phyloP scores from a whole-genome alignment of 2,329 filamentous ascomycete genomes.

The Sporothrix brasiliensis region DNA sequence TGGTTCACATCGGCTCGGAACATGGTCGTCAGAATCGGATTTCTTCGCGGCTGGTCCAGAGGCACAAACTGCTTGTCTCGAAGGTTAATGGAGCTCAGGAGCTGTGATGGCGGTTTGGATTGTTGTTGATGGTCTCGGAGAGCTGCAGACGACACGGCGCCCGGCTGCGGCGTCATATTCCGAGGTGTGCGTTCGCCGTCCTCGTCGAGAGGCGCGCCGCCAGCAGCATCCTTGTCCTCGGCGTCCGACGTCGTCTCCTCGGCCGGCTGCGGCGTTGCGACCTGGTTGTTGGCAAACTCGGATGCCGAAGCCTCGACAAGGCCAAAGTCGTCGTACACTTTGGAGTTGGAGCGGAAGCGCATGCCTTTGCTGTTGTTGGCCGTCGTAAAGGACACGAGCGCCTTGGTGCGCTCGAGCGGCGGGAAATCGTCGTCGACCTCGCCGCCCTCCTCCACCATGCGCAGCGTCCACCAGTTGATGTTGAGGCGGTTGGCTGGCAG shows the following conservation, averaged over 20 bases:
- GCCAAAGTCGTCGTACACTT: conserved; percentile 80
- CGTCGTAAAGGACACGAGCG: conserved; percentile 77
- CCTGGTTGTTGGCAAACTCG: conserved; percentile 70
- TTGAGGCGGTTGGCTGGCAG: conserved; percentile 68
- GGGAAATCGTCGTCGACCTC: conserved; percentile 87
- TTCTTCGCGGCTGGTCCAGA: conserved; percentile 49
- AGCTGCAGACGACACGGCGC: background rate
- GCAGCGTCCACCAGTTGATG: conserved; percentile 79
- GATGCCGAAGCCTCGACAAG: conserved; percentile 71
- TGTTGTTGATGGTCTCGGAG: background rate
- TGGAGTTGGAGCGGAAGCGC: conserved; percentile 70
- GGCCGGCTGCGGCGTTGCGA: conserved; percentile 66
- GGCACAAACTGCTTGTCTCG: conserved; percentile 28
- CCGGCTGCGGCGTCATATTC: conserved; percentile 52
- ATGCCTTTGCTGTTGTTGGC: conserved; percentile 70
- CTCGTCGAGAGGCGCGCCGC: conserved; percentile 17
- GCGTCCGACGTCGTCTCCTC: conserved; percentile 48
- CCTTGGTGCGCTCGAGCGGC: conserved; percentile 71
- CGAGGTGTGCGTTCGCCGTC: conserved; percentile 45
- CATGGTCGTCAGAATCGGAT: conserved; percentile 65
- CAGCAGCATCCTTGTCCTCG: background rate
- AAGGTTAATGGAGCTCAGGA: background rate
- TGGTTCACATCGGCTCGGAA: conserved; percentile 59
- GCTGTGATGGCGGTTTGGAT: background rate
- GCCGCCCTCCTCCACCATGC: conserved; percentile 82